Conservation (phyloP, 2,329 filamentous ascomycete genomes). For the Hypoxylon sp. region DNA sequence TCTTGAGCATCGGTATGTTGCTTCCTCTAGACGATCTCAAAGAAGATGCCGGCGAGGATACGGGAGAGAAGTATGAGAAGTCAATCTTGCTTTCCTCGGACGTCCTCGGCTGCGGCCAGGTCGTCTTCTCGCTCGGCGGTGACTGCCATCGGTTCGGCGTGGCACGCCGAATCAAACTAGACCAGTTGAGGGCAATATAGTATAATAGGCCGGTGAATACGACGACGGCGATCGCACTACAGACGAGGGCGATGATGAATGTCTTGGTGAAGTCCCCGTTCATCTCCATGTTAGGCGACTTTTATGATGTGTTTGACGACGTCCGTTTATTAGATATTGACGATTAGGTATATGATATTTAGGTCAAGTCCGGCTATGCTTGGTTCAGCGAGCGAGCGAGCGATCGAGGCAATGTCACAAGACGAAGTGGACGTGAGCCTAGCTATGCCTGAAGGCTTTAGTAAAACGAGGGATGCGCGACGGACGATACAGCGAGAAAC, state of each 20-base stretch:
- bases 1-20: constrained; percentile 25
- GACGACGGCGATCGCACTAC: constrained; percentile 26
- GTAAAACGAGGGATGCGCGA: constrained; percentile 17
- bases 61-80: constrained; percentile 5
- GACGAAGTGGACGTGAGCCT: not conserved
- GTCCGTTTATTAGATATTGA: constrained; percentile 1
- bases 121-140: constrained; percentile 34
- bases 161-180: constrained; percentile 21
- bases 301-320: constrained; percentile 6
- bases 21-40: constrained; percentile 34
- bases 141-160: constrained; percentile 24
- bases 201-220: constrained; percentile 23
- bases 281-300: constrained; percentile 24
- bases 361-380: not conserved
- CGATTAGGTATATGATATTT: constrained; percentile 4
- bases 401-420: constrained; percentile 4
- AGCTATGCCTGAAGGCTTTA: not conserved
- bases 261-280: constrained; percentile 33
- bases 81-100: constrained; percentile 31
- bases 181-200: constrained; percentile 39
- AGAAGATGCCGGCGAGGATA: constrained; percentile 26
- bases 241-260: constrained; percentile 37
- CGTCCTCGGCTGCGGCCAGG: constrained; percentile 35
- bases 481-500: constrained; percentile 9
- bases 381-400: constrained; percentile 5